phyloP scores from a whole-genome alignment of 2,329 filamentous ascomycete genomes.

The Fusarium beomiforme region DNA sequence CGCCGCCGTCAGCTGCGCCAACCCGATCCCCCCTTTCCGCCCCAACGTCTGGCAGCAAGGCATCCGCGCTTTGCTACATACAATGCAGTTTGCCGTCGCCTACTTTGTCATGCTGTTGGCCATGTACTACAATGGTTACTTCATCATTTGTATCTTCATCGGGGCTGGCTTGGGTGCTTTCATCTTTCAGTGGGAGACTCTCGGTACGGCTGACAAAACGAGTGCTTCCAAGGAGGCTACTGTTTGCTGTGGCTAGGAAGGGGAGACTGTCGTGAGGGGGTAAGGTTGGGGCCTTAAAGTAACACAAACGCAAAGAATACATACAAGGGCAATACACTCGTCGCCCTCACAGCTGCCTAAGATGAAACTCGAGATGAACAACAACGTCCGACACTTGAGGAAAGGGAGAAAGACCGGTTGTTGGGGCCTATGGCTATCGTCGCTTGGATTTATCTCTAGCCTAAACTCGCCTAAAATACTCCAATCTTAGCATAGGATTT shows the following conservation, averaged over 20 bases:
- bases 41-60: conserved; percentile 73
- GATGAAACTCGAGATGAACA: too few species aligned
- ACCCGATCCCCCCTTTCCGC: conserved; percentile 53
- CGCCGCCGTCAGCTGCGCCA: conserved; percentile 10
- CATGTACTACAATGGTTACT: conserved; percentile 73
- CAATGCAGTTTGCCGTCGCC: conserved; percentile 76
- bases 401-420: not conserved
- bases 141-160: conserved; percentile 84
- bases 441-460: not conserved
- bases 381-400: too few species aligned
- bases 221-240: conserved; percentile 52
- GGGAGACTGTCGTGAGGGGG: too few species aligned
- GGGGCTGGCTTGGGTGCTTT: conserved; percentile 79
- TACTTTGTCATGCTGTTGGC: conserved; percentile 79
- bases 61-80: conserved; percentile 73
- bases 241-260: conserved; percentile 52
- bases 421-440: too few species aligned
- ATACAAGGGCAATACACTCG: too few species aligned
- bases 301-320: too few species aligned
- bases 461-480: too few species aligned
- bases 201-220: conserved; percentile 47
- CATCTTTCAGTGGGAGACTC: conserved; percentile 75
- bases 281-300: too few species aligned
- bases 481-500: too few species aligned
- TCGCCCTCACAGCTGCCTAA: too few species aligned